Evolutionary conservation across 1,284 basidiomycete genomes (phyloP).

Genomic region (Pyrrhoderma noxium): DNA sequence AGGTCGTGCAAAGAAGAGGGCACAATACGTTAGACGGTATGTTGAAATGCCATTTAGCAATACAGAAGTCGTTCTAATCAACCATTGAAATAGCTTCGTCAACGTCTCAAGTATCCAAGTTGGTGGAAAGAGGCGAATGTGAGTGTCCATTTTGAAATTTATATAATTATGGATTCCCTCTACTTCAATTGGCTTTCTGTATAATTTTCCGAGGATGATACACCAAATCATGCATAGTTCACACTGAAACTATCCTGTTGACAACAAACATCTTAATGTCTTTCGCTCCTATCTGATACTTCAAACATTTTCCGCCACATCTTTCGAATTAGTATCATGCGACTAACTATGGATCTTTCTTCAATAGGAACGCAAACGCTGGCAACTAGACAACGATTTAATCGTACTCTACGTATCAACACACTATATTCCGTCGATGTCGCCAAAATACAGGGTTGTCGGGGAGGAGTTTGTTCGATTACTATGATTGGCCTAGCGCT

Average conservation of each 20-base stretch:
- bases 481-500: background rate
- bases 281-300: conserved; percentile 89
- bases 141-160: conserved; percentile 36
- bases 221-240: conserved; percentile 78
- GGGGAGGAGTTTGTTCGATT: background rate
- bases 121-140: conserved; percentile 95
- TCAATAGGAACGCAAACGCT: conserved; percentile 72
- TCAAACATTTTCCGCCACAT: conserved; percentile 14
- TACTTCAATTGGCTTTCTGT: conserved; percentile 1
- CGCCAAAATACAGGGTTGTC: background rate
- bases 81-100: conserved; percentile 63
- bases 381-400: conserved; percentile 52
- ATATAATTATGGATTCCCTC: conserved; percentile 15
- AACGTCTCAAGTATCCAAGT: conserved; percentile 83
- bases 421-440: background rate
- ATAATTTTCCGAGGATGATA: conserved; percentile 49
- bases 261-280: conserved; percentile 77
- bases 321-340: conserved; percentile 19
- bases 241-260: conserved; percentile 80
- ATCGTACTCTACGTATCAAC: background rate
- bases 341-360: conserved; percentile 19
- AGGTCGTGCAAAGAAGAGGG: conserved; percentile 94
- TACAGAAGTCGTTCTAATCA: conserved; percentile 1
- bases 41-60: conserved; percentile 24
- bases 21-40: conserved; percentile 90